Evolutionary conservation across 768 basidiomycete species (phyloP).

Genomic region (Boletus pseudopeckii): DNA sequence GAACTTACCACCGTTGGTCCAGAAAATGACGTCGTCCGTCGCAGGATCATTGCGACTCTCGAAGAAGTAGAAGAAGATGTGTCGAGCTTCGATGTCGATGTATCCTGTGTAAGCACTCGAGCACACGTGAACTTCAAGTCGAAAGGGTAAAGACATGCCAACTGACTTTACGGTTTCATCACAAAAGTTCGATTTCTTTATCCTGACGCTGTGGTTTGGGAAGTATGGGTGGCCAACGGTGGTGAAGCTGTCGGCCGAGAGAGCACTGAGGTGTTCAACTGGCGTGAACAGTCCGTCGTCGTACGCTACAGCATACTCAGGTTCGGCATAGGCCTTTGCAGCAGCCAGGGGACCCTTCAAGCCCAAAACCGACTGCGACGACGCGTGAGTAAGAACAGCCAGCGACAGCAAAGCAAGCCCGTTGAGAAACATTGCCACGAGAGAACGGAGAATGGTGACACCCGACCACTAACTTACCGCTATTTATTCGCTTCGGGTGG

Average conservation of each 20-base stretch:
- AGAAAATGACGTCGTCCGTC: constrained; percentile 57
- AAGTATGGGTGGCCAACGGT: constrained; percentile 42
- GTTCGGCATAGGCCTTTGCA: neutral
- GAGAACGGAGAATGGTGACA: neutral
- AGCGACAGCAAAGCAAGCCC: constrained; percentile 18
- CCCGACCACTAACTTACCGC: neutral
- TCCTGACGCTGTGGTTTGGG: constrained; percentile 40
- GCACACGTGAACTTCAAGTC: neutral
- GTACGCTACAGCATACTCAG: constrained; percentile 11
- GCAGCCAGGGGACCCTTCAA: neutral
- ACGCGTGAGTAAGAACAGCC: constrained; percentile 12
- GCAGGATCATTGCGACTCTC: constrained; percentile 59
- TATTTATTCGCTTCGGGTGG: constrained; percentile 2
- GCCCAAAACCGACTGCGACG: constrained; percentile 19
- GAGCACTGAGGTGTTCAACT: constrained; percentile 27
- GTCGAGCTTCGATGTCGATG: constrained; percentile 62
- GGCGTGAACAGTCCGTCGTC: constrained; percentile 35
- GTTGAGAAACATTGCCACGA: constrained; percentile 7
- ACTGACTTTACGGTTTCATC: constrained; percentile 39
- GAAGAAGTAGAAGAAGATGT: constrained; percentile 75
- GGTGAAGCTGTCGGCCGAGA: constrained; percentile 34
- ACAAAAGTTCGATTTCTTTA: constrained; percentile 40
- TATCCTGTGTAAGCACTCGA: constrained; percentile 61
- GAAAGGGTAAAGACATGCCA: neutral
- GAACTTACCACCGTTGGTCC: constrained; percentile 54